phyloP scores from a whole-genome alignment of 2,329 filamentous ascomycete genomes.

The Didymella keratinophila region DNA sequence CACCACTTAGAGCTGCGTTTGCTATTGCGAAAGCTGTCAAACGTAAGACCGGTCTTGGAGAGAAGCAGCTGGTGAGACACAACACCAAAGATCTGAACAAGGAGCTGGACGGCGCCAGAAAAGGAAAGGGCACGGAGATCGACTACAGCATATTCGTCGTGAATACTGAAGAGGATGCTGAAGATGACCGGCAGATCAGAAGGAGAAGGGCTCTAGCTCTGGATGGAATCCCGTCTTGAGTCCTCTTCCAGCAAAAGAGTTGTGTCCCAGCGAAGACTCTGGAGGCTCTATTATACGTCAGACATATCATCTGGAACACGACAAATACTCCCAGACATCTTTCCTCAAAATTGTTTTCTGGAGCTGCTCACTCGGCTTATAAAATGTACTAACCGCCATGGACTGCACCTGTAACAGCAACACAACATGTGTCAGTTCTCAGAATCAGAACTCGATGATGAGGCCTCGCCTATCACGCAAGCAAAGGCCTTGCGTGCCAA shows the following conservation, averaged over 20 bases:
- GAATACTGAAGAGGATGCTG: constrained; percentile 5
- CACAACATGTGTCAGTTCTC: constrained; percentile 4
- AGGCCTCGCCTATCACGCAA: background rate
- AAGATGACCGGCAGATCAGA: background rate
- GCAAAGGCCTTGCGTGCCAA: background rate
- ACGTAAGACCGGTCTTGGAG: constrained; percentile 31
- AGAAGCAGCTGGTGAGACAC: constrained; percentile 28
- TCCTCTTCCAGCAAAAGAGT: background rate
- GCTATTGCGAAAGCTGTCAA: constrained; percentile 35
- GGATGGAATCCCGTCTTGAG: constrained; percentile 2
- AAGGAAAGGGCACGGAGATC: constrained; percentile 25
- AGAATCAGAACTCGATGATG: background rate
- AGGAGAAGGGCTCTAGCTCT: constrained; percentile 4
- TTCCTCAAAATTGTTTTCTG: background rate
- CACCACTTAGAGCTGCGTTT: constrained; percentile 44
- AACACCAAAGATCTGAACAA: constrained; percentile 29
- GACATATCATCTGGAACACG: background rate
- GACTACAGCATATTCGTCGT: constrained; percentile 24
- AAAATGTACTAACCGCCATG: background rate
- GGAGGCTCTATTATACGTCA: background rate
- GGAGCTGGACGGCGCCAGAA: constrained; percentile 28
- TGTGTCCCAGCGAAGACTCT: background rate
- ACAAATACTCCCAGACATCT: background rate
- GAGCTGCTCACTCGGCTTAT: background rate
- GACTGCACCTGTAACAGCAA: background rate